Conservation (phyloP, 2,329 filamentous ascomycete genomes). For the Epichloe sp. region DNA sequence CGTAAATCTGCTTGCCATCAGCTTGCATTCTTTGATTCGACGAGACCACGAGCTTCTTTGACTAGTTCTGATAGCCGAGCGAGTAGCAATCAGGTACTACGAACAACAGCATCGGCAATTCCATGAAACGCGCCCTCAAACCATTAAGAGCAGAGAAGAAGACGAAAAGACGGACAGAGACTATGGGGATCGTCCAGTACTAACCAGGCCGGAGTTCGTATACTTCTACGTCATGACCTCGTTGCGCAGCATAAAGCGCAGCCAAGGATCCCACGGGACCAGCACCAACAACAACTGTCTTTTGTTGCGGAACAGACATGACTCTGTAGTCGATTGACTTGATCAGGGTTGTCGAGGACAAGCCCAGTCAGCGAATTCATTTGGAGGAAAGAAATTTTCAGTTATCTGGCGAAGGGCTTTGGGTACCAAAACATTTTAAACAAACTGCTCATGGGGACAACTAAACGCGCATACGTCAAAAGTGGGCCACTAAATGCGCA, state of each 20-base stretch:
- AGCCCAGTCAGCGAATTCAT: neutral
- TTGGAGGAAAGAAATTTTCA: neutral
- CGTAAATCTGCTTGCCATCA: constrained; percentile 57
- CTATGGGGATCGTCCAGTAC: constrained; percentile 15
- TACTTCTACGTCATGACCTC: constrained; percentile 81
- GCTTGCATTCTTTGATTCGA: neutral
- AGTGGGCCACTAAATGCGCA: too few relatives aligned
- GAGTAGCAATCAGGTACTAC: neutral
- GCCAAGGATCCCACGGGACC: constrained; percentile 88
- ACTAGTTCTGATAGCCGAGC: neutral
- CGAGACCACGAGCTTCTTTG: neutral
- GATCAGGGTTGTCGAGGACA: neutral
- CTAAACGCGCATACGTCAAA: too few relatives aligned
- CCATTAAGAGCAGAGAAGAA: too few relatives aligned
- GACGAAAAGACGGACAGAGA: neutral
- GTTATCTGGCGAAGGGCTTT: neutral
- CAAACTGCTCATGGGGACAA: neutral
- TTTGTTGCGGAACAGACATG: constrained; percentile 33
- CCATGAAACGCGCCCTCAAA: too few relatives aligned
- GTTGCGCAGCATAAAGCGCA: constrained; percentile 78
- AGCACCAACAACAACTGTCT: constrained; percentile 75
- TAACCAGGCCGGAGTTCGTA: constrained; percentile 87
- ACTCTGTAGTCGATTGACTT: neutral
- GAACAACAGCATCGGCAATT: neutral
- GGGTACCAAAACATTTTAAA: neutral